Base-by-base conservation (phyloP, 371 early-diverging fungal species). In the Mucor racemosus region DNA sequence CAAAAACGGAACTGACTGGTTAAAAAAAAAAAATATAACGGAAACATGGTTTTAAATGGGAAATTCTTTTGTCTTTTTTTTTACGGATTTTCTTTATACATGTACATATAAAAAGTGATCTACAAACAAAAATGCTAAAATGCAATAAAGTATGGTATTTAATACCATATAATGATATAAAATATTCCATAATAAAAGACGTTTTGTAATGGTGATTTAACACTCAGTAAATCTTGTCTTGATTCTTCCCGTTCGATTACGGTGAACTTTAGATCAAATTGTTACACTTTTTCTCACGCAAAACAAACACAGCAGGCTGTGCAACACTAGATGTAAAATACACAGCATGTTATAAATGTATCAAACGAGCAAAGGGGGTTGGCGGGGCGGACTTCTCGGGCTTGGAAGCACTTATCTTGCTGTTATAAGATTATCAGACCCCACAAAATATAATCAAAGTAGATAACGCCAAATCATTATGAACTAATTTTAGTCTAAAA, bases 211-310 rank as follows among this genome's bases (percentile, higher is more conserved):
- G 31, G 4, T 4, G 26, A 53, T 31, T 50, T 26, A 31, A 26
- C 31, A 53, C 53, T 53, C 31, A 26, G 53, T 53, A 26, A 14
- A 11, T 31, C 53, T 26, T 53, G 26, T 5, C 31, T 53, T 31
- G 31, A 31, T 53, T 53, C 53, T 53, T 53, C 53, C 53, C 53
- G 53, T 53, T 53, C 31, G 26, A 31, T 31, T 53, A 31, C 53
- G 14, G 31, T 53, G 53, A 53, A 53, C 36, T 56, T 56, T 35
- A 56, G 56, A 56, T 56, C 56, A 17, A 35, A 56, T 17, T 56
- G 56, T 56, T 56, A 56, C 56, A 56, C 36, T 17, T 33, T 56
- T 56, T 56, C 56, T 56, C 56, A 56, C 56, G 56, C 56, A 56
- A 56, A 56, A 17, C 31, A 53, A 56, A 35, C 17, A 56, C 34